Percentiles rank a stretch among this genome's conserved stretches.
phyloP scores from a whole-genome alignment of 2,329 filamentous ascomycete genomes.

The Colletotrichum aenigma region DNA sequence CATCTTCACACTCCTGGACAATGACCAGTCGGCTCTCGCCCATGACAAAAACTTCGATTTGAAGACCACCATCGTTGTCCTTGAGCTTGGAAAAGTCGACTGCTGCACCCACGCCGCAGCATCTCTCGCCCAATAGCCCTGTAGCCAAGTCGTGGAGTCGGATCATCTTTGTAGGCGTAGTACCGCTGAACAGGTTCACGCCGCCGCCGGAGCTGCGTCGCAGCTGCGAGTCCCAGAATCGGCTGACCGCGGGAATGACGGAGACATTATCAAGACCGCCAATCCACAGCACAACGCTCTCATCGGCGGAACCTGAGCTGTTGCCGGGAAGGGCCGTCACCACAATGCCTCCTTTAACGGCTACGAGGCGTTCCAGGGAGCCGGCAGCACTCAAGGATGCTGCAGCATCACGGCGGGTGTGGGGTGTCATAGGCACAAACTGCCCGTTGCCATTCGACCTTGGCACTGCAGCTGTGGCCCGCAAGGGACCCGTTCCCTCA shows the following conservation, averaged over 20 bases:
- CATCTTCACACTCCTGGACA: constrained; percentile 57
- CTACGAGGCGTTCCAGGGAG: constrained; percentile 55
- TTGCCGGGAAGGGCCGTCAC: constrained; percentile 49
- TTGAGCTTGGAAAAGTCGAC: constrained; percentile 34
- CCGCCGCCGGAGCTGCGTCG: constrained; percentile 54
- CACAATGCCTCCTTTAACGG: constrained; percentile 57
- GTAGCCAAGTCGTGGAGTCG: constrained; percentile 57
- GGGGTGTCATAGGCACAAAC: constrained; percentile 69
- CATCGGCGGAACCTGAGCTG: constrained; percentile 49
- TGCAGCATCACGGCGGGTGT: constrained; percentile 59
- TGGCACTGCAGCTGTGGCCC: constrained; percentile 25
- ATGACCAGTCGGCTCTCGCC: constrained; percentile 62
- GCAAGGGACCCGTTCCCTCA: constrained; percentile 62
- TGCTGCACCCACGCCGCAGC: constrained; percentile 54
- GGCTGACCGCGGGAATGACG: constrained; percentile 57
- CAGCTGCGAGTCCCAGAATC: constrained; percentile 65
- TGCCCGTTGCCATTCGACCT: constrained; percentile 41
- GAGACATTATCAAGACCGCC: constrained; percentile 61
- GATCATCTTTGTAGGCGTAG: constrained; percentile 59
- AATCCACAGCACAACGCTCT: constrained; percentile 62
- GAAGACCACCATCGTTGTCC: constrained; percentile 44
- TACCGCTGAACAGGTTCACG: constrained; percentile 60
- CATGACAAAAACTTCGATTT: constrained; percentile 57
- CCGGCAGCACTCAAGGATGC: constrained; percentile 45
- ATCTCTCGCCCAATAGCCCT: constrained; percentile 62